Conservation (phyloP, 2,329 filamentous ascomycete species). For the Chaetomiaceae sp. region DNA sequence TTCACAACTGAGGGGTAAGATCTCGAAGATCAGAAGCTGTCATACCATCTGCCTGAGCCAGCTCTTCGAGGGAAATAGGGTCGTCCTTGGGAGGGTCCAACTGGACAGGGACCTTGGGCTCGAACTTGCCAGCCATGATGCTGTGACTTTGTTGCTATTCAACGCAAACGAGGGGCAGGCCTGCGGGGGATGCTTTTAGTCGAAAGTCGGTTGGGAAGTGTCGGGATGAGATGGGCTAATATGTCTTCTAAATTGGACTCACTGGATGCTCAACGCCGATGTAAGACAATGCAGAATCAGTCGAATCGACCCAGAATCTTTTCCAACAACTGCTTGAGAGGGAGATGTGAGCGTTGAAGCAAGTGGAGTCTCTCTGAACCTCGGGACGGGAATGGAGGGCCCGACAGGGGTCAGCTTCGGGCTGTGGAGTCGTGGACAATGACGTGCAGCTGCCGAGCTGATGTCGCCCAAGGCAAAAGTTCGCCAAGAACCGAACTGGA, state of each 20-base stretch:
- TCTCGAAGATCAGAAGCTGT: neutral
- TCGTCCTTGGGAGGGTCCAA: conserved; percentile 85
- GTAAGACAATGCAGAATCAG: too few relatives aligned
- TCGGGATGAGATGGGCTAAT: too few relatives aligned
- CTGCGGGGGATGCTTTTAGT: too few relatives aligned
- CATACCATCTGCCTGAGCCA: conserved; percentile 80
- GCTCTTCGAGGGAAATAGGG: conserved; percentile 72
- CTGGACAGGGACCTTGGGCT: conserved; percentile 70
- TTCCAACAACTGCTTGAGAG: too few relatives aligned
- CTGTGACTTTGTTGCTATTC: neutral
- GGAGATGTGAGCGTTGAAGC: neutral
- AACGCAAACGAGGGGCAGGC: neutral
- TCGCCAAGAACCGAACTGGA: neutral
- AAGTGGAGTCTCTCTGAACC: conserved; percentile 10
- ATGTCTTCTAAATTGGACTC: too few relatives aligned
- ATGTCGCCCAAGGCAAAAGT: conserved; percentile 13
- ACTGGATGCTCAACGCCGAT: too few relatives aligned
- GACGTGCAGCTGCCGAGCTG: conserved; percentile 1
- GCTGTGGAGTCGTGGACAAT: neutral
- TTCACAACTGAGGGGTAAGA: too few relatives aligned
- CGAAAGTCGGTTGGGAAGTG: too few relatives aligned
- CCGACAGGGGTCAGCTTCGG: conserved; percentile 13
- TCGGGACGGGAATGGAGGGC: conserved; percentile 14
- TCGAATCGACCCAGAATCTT: too few relatives aligned
- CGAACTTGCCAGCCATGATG: conserved; percentile 63